These are phyloP conservation scores for Penicillium salamii DNA, from an alignment of 495 filamentous ascomycete species.

Conservation along the genomic window DNA sequence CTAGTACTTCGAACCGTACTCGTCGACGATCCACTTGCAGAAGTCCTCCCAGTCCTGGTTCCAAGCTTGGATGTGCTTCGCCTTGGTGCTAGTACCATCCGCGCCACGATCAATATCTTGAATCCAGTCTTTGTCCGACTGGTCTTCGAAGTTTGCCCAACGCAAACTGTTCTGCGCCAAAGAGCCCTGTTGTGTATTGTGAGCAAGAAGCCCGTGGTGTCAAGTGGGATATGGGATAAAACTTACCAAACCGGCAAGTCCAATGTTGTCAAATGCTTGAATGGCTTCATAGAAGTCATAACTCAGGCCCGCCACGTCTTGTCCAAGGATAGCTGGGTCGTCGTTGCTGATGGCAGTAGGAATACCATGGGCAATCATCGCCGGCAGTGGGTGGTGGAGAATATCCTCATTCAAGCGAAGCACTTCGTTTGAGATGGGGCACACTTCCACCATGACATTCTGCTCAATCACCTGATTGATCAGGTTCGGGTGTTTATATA, in stretches of 20 bases:
- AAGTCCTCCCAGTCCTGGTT: conserved; percentile 17
- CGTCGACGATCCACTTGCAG: conserved; percentile 18
- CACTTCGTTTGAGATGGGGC: conserved; percentile 24
- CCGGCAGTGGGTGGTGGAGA: conserved; percentile 18
- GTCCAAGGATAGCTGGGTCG: conserved; percentile 20
- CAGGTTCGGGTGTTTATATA: conserved; percentile 22
- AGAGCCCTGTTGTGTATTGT: neutral
- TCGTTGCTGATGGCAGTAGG: conserved; percentile 22
- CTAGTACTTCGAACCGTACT: conserved; percentile 2
- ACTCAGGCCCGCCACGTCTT: conserved; percentile 14
- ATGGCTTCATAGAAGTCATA: conserved; percentile 21
- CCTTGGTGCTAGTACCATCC: conserved; percentile 11
- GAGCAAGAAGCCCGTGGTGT: too few relatives aligned
- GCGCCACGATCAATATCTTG: conserved; percentile 12
- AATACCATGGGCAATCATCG: conserved; percentile 20
- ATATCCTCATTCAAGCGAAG: conserved; percentile 10
- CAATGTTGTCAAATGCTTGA: conserved; percentile 21
- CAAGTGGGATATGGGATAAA: too few relatives aligned
- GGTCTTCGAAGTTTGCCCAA: conserved; percentile 21
- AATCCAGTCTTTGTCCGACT: conserved; percentile 14
- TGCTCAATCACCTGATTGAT: conserved; percentile 14
- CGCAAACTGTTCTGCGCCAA: conserved; percentile 19
- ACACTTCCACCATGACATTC: conserved; percentile 18
- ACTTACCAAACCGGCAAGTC: conserved; percentile 14
- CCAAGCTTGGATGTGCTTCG: conserved; percentile 10